Conservation (phyloP, 2,329 filamentous ascomycete genomes). For the Macroventuria anomochaeta region DNA sequence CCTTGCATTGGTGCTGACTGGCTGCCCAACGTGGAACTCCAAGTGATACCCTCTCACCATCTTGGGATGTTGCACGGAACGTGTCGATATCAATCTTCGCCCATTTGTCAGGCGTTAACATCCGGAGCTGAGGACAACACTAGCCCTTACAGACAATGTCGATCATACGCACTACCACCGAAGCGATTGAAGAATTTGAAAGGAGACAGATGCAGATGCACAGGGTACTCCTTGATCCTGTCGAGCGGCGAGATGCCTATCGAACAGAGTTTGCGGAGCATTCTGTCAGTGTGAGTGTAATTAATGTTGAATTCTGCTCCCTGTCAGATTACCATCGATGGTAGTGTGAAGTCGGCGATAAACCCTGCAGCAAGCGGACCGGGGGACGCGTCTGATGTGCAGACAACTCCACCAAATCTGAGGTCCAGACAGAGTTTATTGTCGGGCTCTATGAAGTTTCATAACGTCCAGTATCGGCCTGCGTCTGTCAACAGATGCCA, state of each 20-base stretch:
- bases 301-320: neutral
- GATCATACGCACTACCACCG: conserved; percentile 12
- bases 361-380: conserved; percentile 7
- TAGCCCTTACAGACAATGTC: conserved; percentile 15
- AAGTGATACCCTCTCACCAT: conserved; percentile 2
- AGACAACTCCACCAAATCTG: conserved; percentile 5
- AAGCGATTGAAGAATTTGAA: conserved; percentile 1
- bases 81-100: conserved; percentile 5
- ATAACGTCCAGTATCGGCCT: conserved; percentile 1
- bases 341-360: conserved; percentile 8
- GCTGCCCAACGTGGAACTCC: conserved; percentile 5
- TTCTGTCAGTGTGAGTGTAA: neutral
- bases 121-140: neutral
- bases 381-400: conserved; percentile 2
- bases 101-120: conserved; percentile 1
- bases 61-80: conserved; percentile 14
- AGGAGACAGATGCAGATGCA: neutral
- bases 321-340: conserved; percentile 1
- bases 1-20: neutral
- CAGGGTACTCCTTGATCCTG: neutral
- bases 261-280: neutral
- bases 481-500: conserved; percentile 10
- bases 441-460: conserved; percentile 10
- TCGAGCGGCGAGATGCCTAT: neutral
- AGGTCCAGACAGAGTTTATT: conserved; percentile 16